Percentiles rank a stretch among this genome's conserved stretches.
Conservation (phyloP, 2,329 filamentous ascomycete genomes). For the Penicillium glabrum region DNA sequence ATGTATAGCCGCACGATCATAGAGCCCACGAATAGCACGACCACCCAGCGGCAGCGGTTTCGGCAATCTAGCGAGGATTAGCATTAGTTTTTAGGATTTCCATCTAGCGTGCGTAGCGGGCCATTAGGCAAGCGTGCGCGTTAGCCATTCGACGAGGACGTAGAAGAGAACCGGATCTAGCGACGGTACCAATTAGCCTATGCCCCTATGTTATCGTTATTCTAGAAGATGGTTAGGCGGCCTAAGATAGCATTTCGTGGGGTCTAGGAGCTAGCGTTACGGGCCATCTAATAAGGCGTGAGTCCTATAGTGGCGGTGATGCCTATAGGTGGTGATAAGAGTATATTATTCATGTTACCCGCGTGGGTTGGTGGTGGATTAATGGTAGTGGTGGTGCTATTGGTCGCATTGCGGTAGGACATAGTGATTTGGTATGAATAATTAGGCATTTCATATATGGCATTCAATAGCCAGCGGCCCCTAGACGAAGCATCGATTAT, state of each 20-base stretch:
- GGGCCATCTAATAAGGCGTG: too few relatives aligned
- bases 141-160: too few relatives aligned
- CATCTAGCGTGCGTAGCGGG: too few relatives aligned
- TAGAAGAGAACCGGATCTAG: too few relatives aligned
- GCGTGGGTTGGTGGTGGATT: too few relatives aligned
- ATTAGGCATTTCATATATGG: neutral
- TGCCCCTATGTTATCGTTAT: neutral
- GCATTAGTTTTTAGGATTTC: neutral
- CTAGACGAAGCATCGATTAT: neutral
- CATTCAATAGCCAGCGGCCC: neutral
- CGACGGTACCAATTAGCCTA: too few relatives aligned
- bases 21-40: neutral
- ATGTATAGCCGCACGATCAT: neutral
- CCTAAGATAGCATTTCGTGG: neutral
- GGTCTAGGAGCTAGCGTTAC: neutral
- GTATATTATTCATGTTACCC: too few relatives aligned
- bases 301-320: too few relatives aligned
- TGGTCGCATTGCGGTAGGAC: accelerated
- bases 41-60: neutral
- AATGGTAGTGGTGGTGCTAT: too few relatives aligned
- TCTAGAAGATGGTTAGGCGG: neutral
- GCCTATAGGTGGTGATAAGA: too few relatives aligned
- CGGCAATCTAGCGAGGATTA: neutral
- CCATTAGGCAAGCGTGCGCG: neutral
- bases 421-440: neutral